phyloP scores from a whole-genome alignment of 352 stramenopile genomes.

The Phytophthora quininea region DNA sequence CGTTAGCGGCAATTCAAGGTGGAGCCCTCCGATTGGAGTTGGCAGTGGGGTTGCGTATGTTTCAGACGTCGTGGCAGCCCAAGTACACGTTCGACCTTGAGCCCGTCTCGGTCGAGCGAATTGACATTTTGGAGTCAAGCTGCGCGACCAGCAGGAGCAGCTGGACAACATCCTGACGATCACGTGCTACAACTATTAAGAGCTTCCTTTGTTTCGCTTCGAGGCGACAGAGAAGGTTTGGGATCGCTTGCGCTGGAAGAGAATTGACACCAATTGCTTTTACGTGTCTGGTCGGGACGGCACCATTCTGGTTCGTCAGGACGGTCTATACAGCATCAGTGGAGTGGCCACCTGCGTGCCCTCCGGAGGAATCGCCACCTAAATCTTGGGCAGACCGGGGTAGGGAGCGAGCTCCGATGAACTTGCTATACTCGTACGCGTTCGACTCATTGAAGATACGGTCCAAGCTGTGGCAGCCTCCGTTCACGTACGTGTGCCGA shows the following conservation, averaged over 20 bases:
- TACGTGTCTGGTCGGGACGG: too few relatives aligned
- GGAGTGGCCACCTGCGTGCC: too few relatives aligned
- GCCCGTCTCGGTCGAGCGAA: constrained; percentile 4
- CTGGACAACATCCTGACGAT: not conserved
- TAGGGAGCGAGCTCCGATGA: too few relatives aligned
- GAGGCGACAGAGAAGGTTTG: not conserved
- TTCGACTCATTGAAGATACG: constrained; percentile 31
- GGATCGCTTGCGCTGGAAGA: not conserved
- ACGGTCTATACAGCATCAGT: too few relatives aligned
- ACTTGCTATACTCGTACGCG: constrained; percentile 17
- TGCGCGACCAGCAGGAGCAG: not conserved
- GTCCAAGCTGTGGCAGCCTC: constrained; percentile 18
- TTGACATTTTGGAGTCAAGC: constrained; percentile 11
- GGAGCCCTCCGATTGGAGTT: not conserved
- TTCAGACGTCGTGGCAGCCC: not conserved
- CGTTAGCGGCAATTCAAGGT: not conserved
- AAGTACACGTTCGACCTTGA: constrained; percentile 8
- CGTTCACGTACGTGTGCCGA: constrained; percentile 22
- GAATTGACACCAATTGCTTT: not conserved
- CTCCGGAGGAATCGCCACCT: too few relatives aligned
- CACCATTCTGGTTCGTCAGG: too few relatives aligned
- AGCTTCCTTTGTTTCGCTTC: not conserved
- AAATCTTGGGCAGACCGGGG: too few relatives aligned
- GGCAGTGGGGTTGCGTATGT: not conserved
- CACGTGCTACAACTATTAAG: not conserved